Percentiles rank a stretch among this genome's conserved stretches.
These are phyloP conservation scores for Boletus fagicola DNA, from an alignment of 768 basidiomycete species.

Conservation along the genomic window DNA sequence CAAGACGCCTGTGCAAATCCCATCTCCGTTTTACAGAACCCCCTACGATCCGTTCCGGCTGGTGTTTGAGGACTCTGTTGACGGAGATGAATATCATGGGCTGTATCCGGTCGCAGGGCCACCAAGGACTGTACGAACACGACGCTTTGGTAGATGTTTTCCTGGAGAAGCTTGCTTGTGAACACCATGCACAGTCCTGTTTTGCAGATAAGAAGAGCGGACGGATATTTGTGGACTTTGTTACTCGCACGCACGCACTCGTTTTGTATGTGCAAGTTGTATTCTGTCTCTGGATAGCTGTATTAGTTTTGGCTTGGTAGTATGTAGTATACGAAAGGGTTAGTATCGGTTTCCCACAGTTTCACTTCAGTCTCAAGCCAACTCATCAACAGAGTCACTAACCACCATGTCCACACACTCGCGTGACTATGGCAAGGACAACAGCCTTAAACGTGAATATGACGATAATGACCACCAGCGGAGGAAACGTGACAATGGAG, in stretches of 20 bases:
- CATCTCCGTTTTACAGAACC: slow-evolving; percentile 2
- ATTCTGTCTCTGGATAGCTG: background rate
- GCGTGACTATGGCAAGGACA: slow-evolving; percentile 16
- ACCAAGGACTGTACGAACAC: slow-evolving; percentile 7
- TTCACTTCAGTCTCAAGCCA: background rate
- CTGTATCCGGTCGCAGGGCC: slow-evolving; percentile 10
- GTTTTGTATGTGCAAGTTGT: background rate
- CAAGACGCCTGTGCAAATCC: background rate
- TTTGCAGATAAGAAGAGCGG: background rate
- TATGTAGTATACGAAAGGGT: no score
- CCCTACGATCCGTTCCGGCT: slow-evolving; percentile 25
- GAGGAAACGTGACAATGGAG: slow-evolving; percentile 7
- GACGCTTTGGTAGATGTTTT: slow-evolving; percentile 19
- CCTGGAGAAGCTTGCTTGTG: slow-evolving; percentile 13
- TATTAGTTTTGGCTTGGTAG: background rate
- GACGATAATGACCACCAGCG: slow-evolving; percentile 11
- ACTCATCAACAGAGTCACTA: background rate
- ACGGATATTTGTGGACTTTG: background rate
- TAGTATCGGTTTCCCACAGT: slow-evolving; percentile 20
- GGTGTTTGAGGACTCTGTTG: slow-evolving; percentile 9
- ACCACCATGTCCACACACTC: slow-evolving; percentile 16
- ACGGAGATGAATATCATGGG: background rate
- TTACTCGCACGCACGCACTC: background rate
- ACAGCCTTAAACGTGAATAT: slow-evolving; percentile 12
- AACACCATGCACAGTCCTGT: background rate